Evolutionary conservation across 176 grass and related monocot genomes (phyloP), one percentile per base, ranked within the genome.

Genomic region (Oryza punctata): DNA sequence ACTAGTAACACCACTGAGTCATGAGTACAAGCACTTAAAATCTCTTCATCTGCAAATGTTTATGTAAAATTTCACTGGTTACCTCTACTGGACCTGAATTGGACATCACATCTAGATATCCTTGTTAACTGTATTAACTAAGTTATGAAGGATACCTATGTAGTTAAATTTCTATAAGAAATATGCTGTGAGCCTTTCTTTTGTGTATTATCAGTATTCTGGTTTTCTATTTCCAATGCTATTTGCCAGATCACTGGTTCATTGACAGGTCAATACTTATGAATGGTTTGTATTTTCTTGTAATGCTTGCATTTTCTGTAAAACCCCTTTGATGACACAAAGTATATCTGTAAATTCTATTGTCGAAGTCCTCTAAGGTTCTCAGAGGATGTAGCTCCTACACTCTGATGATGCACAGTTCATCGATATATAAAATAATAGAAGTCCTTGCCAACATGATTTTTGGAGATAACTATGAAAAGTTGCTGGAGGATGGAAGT

Each of bases 1-100:
- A 92, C 88, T 97, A 89, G 61, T 46, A 15, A 70, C 23, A 63
- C 41, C 5, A 12, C 37, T 9, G 7, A 81, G 7, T 69, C 28
- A 75, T 78, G 78, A 57, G 26, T 70, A 1, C 23, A 81, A 59
- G 19, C 7, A 23, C 54, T 23, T 21, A 23, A n/a, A 9, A 60
- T 60, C 21, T 23, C 18, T 60, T 21, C 54, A 23, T 60, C 54
- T 60, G 18, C 19, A 60, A 60, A 60, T n/a, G n/a, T 24, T 61
- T 61, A 24, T 61, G 6, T 63, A 29, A 40, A 79, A 27, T 33
- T 72, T 40, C 35, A 14, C 10, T 29, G 77, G 3, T 44, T 77
- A 60, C 69, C 54, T 69, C 35, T 46, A 32, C 12, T 66, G 26
- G 1, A 74, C 40, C 37, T 33, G 65, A 63, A 78, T 70, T 78